Base-by-base conservation (phyloP, 108 stramenopile species). In the Fistulifera pelliculosa region DNA sequence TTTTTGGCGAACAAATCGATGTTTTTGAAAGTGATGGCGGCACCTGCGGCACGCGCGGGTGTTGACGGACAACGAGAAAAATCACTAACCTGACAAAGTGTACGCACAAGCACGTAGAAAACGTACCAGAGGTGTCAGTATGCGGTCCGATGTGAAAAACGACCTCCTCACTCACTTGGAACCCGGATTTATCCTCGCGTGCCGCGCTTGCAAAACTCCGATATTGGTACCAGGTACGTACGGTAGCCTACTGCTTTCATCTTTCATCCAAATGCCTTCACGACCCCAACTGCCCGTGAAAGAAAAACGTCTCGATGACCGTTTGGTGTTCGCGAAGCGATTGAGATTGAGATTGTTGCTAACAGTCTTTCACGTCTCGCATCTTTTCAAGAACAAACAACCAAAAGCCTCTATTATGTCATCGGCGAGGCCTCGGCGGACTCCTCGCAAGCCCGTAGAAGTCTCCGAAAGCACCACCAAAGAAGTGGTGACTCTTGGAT, bases 401-500 rank as follows among this genome's bases (percentile, higher is more conserved):
- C n/a, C n/a, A n/a, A n/a, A n/a, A n/a, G n/a, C n/a, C n/a, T 41
- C 40, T 41, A 41, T 41, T 41, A 45, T 45, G 44, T 45, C 44
- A 3, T 45, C 44, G 16, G 44, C 44, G 6, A 4, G 44, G 44
- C 16, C 16, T 8, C 19, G 19, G 6, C 19, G 44, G 19, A 45
- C 19, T 4, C 11, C 14, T 11, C 44, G 44, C 5, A 45, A 21
- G 44, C 44, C 16, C 6, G 44, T 45, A 17, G 19, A 45, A 45
- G 44, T 45, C 44, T 19, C 44, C 44, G 19, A 45, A 45, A 35
- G 11, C 40, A 13, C 44, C 4, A 6, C 44, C 4, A 21, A 21
- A 45, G 44, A 21, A 45, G 44, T 21, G 11, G 44, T 21, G 44
- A 21, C 44, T 45, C 64, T 25, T 21, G 45, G 75, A 13, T 54